Conservation (phyloP, 768 basidiomycete genomes). For the Nevesoporus exiguus region DNA sequence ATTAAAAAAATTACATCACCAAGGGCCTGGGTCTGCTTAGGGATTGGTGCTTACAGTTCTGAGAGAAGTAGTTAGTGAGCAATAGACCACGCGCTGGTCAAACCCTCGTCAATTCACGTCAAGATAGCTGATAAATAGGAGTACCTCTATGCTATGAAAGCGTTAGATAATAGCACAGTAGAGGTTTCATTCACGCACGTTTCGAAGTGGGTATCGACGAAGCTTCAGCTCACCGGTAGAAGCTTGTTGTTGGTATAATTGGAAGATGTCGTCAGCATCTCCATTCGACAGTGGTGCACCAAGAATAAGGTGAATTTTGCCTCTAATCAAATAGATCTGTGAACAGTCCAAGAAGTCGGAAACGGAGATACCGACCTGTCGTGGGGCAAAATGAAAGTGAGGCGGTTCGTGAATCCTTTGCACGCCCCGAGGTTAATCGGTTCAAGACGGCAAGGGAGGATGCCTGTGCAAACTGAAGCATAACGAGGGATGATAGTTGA, state of each 20-base stretch:
- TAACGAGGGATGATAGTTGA: background rate
- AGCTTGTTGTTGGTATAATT: slow-evolving; percentile 66
- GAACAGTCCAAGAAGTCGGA: background rate
- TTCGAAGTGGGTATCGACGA: slow-evolving; percentile 67
- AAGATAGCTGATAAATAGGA: background rate
- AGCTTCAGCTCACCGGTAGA: slow-evolving; percentile 52
- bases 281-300: slow-evolving; percentile 37
- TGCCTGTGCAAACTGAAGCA: slow-evolving; percentile 13
- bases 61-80: slow-evolving; percentile 81
- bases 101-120: slow-evolving; percentile 5
- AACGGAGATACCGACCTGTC: slow-evolving; percentile 35
- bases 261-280: slow-evolving; percentile 55
- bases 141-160: slow-evolving; percentile 65
- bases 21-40: background rate
- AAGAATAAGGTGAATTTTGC: slow-evolving; percentile 57
- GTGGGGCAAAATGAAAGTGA: slow-evolving; percentile 51
- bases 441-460: slow-evolving; percentile 15
- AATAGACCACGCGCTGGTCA: slow-evolving; percentile 61
- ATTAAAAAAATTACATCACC: background rate
- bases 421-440: slow-evolving; percentile 19
- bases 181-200: slow-evolving; percentile 36
- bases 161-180: slow-evolving; percentile 8
- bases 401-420: slow-evolving; percentile 30
- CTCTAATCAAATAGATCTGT: slow-evolving; percentile 33
- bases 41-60: slow-evolving; percentile 58